These are phyloP conservation scores for Paramyrothecium sp. DNA, from an alignment of 2,329 filamentous ascomycete species.

Conservation along the genomic window DNA sequence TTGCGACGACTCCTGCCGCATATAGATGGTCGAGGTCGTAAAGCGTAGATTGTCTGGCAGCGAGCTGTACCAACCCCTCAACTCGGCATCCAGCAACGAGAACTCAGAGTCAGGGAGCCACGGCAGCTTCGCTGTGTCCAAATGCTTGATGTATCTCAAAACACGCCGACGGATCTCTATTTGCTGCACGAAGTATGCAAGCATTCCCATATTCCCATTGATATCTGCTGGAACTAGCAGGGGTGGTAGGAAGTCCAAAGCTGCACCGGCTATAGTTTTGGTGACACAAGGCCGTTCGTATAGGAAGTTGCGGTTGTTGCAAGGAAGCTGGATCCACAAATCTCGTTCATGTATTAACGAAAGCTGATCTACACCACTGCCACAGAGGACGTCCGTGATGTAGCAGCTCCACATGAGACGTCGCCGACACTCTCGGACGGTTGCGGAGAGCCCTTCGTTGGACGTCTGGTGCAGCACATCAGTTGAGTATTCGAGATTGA, in stretches of 20 bases:
- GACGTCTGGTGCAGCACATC: constrained; percentile 6
- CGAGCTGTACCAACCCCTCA: constrained; percentile 6
- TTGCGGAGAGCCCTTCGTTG: neutral
- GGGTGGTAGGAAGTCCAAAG: constrained; percentile 6
- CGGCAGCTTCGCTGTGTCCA: constrained; percentile 8
- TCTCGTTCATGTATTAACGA: constrained; percentile 13
- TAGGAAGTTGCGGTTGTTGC: constrained; percentile 8
- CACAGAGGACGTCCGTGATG: constrained; percentile 11
- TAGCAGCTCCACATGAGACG: constrained; percentile 19
- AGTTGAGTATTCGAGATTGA: constrained; percentile 14
- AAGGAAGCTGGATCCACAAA: constrained; percentile 14
- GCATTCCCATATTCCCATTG: constrained; percentile 11
- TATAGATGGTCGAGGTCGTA: constrained; percentile 8
- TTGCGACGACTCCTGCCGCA: constrained; percentile 11
- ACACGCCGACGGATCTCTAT: constrained; percentile 11
- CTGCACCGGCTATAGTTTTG: constrained; percentile 3
- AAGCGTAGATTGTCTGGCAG: constrained; percentile 10
- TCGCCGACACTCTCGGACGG: constrained; percentile 10
- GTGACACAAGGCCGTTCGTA: constrained; percentile 10
- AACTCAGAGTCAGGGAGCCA: constrained; percentile 14
- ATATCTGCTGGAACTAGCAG: constrained; percentile 4
- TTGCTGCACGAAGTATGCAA: constrained; percentile 11
- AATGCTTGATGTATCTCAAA: constrained; percentile 12
- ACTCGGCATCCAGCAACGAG: constrained; percentile 3
- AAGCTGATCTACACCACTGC: constrained; percentile 15